These are phyloP conservation scores for Monotropa hypopitys DNA, from an alignment of 179 eudicot species.

Conservation along the genomic window DNA sequence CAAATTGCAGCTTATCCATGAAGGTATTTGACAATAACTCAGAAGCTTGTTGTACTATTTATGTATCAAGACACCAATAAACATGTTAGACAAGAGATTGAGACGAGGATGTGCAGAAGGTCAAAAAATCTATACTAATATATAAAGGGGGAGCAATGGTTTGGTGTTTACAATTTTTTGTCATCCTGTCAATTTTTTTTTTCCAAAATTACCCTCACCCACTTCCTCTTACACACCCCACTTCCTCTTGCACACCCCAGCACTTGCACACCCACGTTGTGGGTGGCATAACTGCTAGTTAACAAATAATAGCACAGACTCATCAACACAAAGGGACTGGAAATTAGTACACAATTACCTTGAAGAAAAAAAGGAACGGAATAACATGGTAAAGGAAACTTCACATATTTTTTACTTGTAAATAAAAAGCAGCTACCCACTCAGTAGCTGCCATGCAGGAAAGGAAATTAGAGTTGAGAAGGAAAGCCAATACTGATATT, in stretches of 20 bases:
- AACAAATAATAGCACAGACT: slow-evolving; percentile 2
- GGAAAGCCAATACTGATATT: neutral
- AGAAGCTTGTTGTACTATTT: slow-evolving; percentile 66
- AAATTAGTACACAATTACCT: neutral
- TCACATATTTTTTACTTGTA: neutral
- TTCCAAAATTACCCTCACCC: too few species aligned
- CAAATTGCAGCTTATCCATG: slow-evolving; percentile 82
- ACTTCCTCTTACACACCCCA: too few species aligned
- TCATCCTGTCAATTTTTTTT: too few species aligned
- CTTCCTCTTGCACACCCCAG: too few species aligned
- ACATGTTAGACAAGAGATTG: slow-evolving; percentile 17
- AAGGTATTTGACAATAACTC: slow-evolving; percentile 48
- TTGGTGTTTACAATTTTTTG: too few species aligned
- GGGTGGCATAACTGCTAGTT: too few species aligned
- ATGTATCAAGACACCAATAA: slow-evolving; percentile 17
- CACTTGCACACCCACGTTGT: too few species aligned
- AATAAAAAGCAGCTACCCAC: neutral
- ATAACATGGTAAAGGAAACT: neutral
- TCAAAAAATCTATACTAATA: neutral
- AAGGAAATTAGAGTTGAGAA: neutral
- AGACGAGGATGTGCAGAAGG: slow-evolving; percentile 1
- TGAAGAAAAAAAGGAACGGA: neutral
- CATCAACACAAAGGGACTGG: neutral
- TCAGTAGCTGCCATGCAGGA: slow-evolving; percentile 2
- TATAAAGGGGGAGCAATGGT: too few species aligned